Evolutionary conservation across 139 green algal species (phyloP).

Genomic region (Deuterostichococcus epilithicus): DNA sequence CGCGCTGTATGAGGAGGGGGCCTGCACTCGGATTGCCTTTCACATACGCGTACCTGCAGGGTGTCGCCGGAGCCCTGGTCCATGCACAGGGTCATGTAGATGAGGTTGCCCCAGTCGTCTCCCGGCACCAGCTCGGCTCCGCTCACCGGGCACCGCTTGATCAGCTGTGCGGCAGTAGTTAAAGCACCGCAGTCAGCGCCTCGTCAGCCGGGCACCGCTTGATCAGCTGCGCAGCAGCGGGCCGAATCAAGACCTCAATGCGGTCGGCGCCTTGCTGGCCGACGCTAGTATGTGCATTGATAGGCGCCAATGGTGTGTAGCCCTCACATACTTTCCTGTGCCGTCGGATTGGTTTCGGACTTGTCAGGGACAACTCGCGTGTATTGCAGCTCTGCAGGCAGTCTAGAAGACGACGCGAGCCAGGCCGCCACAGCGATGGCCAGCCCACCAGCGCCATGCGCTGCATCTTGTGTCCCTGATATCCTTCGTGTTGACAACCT

Average conservation of each 20-base stretch:
- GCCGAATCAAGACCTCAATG: not conserved
- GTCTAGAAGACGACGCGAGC: too few relatives aligned
- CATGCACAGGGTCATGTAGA: constrained; percentile 43
- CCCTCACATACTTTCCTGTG: constrained; percentile 1
- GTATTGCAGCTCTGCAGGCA: too few relatives aligned
- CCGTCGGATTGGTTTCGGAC: not conserved
- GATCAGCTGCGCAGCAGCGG: constrained; percentile 14
- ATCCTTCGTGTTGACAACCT: too few relatives aligned
- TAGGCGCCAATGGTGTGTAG: not conserved
- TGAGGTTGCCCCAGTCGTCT: constrained; percentile 39
- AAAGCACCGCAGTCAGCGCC: too few relatives aligned
- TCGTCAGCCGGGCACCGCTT: too few relatives aligned
- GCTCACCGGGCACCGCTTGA: constrained; percentile 39
- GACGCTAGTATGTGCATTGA: not conserved
- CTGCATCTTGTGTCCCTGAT: too few relatives aligned
- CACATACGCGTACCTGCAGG: not conserved
- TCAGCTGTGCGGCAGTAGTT: constrained; percentile 2
- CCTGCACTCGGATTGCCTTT: too few relatives aligned
- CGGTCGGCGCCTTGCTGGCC: too few relatives aligned
- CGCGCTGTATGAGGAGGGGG: too few relatives aligned
- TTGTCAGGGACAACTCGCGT: too few relatives aligned
- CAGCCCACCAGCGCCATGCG: too few relatives aligned
- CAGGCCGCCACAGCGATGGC: too few relatives aligned
- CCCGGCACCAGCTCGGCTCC: constrained; percentile 33
- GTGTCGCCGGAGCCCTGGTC: constrained; percentile 25